phyloP scores from a whole-genome alignment of 2,329 filamentous ascomycete species.

The Alternaria sp. region DNA sequence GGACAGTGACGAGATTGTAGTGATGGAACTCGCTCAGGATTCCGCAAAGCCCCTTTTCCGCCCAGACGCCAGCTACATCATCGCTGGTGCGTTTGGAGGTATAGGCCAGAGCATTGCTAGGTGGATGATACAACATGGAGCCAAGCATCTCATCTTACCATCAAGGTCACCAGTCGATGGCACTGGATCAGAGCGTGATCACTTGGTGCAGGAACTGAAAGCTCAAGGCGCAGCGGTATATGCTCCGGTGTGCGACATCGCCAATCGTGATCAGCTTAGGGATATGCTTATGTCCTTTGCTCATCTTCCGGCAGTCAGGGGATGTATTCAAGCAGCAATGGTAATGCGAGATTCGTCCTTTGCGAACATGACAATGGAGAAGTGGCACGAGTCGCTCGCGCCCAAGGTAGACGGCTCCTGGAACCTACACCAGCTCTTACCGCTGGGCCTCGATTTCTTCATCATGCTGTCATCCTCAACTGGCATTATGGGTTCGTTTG shows the following conservation, averaged over 20 bases:
- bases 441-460: conserved; percentile 35
- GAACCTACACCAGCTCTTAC: conserved; percentile 37
- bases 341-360: conserved; percentile 29
- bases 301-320: conserved; percentile 31
- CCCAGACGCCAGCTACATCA: conserved; percentile 29
- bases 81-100: conserved; percentile 37
- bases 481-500: conserved; percentile 31
- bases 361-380: conserved; percentile 27
- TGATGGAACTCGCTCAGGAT: conserved; percentile 10
- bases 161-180: conserved; percentile 21
- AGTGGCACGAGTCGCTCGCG: conserved; percentile 20
- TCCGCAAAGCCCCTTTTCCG: conserved; percentile 14
- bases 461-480: conserved; percentile 32
- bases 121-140: conserved; percentile 33
- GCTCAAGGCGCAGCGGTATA: conserved; percentile 18
- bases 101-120: conserved; percentile 32
- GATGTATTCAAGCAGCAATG: conserved; percentile 38
- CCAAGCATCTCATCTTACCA: conserved; percentile 30
- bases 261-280: conserved; percentile 12
- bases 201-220: conserved; percentile 18
- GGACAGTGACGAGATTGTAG: conserved; percentile 11
- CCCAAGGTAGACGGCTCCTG: conserved; percentile 49
- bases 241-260: conserved; percentile 31
- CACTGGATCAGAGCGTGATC: conserved; percentile 10
- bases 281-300: conserved; percentile 7